These are phyloP conservation scores for Viola pubescens DNA, from an alignment of 441 rosid species.

Conservation along the genomic window DNA sequence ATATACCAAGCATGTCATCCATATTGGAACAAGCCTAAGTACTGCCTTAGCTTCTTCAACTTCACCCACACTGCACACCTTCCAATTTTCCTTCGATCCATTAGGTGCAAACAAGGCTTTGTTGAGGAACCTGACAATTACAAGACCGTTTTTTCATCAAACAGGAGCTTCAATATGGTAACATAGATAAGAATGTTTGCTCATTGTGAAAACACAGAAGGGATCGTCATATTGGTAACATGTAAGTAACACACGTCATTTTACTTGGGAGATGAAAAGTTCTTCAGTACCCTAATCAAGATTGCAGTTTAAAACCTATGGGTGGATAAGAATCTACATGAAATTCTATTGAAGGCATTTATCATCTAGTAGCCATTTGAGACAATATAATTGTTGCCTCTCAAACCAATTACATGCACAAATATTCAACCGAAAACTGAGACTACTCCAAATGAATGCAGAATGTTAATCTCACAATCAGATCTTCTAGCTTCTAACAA, in stretches of 20 bases:
- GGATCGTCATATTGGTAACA: background rate
- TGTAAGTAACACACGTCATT: background rate
- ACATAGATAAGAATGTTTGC: background rate
- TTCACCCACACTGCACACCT: constrained; percentile 18
- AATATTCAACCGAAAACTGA: too few relatives aligned
- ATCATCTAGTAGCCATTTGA: too few relatives aligned
- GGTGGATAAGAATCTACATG: too few relatives aligned
- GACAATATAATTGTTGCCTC: too few relatives aligned
- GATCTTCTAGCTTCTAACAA: too few relatives aligned
- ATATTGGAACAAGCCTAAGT: constrained; percentile 30
- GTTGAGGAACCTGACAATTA: constrained; percentile 25
- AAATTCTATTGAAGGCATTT: too few relatives aligned
- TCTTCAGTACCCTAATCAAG: too few relatives aligned
- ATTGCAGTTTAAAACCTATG: too few relatives aligned
- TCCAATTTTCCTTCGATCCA: constrained; percentile 22
- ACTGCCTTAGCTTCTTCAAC: constrained; percentile 32
- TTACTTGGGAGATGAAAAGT: too few relatives aligned
- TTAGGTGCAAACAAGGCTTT: constrained; percentile 25
- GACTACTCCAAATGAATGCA: too few relatives aligned
- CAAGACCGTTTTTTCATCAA: background rate
- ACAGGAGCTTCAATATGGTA: background rate
- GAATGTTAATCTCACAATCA: too few relatives aligned
- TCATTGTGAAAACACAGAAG: background rate
- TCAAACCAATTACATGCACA: too few relatives aligned
- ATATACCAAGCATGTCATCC: constrained; percentile 24